These are phyloP conservation scores for Nigrospora osmanthi DNA, from an alignment of 2,329 filamentous ascomycete genomes.

Conservation along the genomic window DNA sequence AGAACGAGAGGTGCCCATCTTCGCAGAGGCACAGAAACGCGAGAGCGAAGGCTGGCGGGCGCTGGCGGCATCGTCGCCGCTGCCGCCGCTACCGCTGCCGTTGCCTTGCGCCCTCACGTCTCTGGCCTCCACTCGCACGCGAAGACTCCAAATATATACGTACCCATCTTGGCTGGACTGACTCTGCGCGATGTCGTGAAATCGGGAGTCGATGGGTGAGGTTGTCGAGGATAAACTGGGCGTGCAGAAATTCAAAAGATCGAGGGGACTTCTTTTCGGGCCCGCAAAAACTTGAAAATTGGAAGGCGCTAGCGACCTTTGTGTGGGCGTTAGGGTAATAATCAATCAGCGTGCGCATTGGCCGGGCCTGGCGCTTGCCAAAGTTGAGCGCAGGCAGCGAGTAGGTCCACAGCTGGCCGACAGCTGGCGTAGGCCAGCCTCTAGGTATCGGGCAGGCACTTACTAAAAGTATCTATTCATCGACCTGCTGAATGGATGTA, in stretches of 20 bases:
- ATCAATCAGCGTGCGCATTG: conserved; percentile 4
- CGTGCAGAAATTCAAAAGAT: conserved; percentile 3
- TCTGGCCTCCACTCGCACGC: conserved; percentile 25
- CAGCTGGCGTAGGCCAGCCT: no score
- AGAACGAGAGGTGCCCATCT: conserved; percentile 8
- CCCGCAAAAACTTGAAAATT: conserved; percentile 6
- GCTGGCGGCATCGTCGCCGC: no score
- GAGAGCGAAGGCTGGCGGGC: background rate
- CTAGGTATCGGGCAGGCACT: no score
- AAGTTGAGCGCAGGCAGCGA: no score
- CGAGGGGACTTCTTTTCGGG: conserved; percentile 9
- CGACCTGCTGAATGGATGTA: no score
- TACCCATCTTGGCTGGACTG: conserved; percentile 60
- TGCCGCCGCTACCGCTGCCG: background rate
- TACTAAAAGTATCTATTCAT: no score
- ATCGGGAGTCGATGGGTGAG: conserved; percentile 29
- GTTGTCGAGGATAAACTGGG: conserved; percentile 8
- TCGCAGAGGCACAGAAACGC: background rate
- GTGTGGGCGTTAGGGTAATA: conserved; percentile 36
- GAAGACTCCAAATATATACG: conserved; percentile 39
- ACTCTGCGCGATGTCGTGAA: conserved; percentile 23
- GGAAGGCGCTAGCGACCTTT: conserved; percentile 6
- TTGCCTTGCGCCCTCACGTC: conserved; percentile 1
- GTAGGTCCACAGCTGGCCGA: no score
- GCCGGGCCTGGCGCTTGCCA: background rate